Percentiles rank a stretch among this genome's conserved stretches.
phyloP scores from a whole-genome alignment of 306 rosid genomes.

The Fragaria ananassa region DNA sequence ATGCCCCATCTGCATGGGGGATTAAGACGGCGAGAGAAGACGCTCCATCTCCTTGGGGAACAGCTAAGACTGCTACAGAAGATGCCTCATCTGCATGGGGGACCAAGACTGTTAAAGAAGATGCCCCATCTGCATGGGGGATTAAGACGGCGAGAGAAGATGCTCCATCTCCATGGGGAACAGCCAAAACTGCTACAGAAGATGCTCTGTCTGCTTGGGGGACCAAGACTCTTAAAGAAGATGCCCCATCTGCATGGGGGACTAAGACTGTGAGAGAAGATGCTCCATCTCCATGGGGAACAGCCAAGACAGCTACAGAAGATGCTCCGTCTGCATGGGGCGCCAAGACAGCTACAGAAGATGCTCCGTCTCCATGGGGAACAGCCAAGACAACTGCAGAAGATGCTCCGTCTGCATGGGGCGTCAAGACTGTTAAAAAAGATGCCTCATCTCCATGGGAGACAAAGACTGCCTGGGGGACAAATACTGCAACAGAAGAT shows the following conservation, averaged over 20 bases:
- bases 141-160: background rate
- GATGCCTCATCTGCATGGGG: background rate
- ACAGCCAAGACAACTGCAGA: background rate
- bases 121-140: constrained; percentile 10
- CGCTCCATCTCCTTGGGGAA: constrained; percentile 8
- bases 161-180: constrained; percentile 12
- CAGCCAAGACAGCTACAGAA: background rate
- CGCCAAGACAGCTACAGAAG: background rate
- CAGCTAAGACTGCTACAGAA: background rate
- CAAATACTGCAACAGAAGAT: constrained; percentile 4
- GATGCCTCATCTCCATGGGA: constrained; percentile 3
- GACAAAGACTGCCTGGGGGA: background rate
- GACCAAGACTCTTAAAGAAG: background rate
- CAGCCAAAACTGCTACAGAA: background rate
- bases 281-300: constrained; percentile 9
- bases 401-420: constrained; percentile 14
- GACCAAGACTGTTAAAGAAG: background rate
- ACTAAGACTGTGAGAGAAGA: background rate
- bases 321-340: constrained; percentile 11
- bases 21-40: background rate
- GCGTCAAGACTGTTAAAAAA: background rate
- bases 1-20: background rate
- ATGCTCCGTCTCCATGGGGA: background rate
- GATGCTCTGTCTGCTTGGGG: background rate
- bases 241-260: constrained; percentile 1